Evolutionary conservation across 202 grass and related monocot species (phyloP), one percentile per base, ranked within the genome.

Genomic region (Setaria italica): DNA sequence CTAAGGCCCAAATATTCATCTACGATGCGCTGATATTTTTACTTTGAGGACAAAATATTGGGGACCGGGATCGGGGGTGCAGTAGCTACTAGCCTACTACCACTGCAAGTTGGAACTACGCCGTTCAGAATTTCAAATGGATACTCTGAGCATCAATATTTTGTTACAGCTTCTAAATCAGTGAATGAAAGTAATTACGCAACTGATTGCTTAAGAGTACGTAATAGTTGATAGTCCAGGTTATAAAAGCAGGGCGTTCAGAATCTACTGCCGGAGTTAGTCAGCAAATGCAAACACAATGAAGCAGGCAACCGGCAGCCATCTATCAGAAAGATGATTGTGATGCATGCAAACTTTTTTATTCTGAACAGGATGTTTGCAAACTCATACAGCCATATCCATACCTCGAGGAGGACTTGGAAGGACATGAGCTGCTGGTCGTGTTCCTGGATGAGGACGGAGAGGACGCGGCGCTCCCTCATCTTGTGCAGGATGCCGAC

Each of bases 401-500:
- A 15, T 92, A 99, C 96, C 96, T 96, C 84, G 2, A 95, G 79
- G 57, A 95, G 82, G 37, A 89, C 76, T n/a, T 96, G 90, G 15
- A 99, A 70, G 66, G 93, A 92, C 16, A 95, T 62, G 47, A 99
- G 82, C 80, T 99, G 91, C 65, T 83, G 76, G 49, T 99, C 91
- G 10, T 85, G 88, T 71, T 99, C 93, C 74, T 91, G 82, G 45
- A 99, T 79, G 51, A 98, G 91, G 30, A 99, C 82, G 43, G 88
- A 16, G 30, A 94, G 78, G 72, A 99, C 85, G 1, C 91, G 90
- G 64, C 90, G 86, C 73, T 99, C 96, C 80, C 91, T 89, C 92
- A 99, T 90, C 84, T 96, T 99, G 74, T 96, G 96, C 59, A 99
- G 86, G 72, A 99, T 67, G 39, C 88, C 77, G 39, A 91, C 85